Evolutionary conservation across 2,329 filamentous ascomycete genomes (phyloP), one percentile per base, ranked within the genome.

Genomic region (Penicillium sp.): DNA sequence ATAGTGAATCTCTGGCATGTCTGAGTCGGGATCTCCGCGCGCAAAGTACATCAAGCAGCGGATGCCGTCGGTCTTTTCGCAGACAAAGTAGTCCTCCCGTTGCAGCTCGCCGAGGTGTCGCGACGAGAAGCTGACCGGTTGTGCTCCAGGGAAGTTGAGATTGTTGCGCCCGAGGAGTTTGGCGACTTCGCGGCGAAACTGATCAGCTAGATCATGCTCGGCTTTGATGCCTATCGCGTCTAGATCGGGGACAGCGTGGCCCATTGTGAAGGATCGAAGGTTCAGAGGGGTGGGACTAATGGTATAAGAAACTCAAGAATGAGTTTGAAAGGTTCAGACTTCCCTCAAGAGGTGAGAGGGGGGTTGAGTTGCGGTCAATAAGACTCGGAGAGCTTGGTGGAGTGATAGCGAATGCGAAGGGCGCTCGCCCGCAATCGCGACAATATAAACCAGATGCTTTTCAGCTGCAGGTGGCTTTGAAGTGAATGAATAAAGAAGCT

Each of bases 31-130:
- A 38, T 79, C 77, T 6, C 75, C 75, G 55, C 73, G 71, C 50
- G 90, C 91, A 64, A 94, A 86, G 80, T 95, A 97, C 63, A 99
- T 85, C n/a, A 99, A 84, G 74, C 95, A 97, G 62, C 94, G 87
- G 62, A 97, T 91, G 54, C 94, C 94, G 72, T 99, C 94, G 1
- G 93, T 96, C 80, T 99, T 99, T 77, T 99, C 94, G 81, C 93
- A 97, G 63, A 99, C 89, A 73, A 93, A 99, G 80, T 97, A 99
- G 76, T 97, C 94, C 71, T 89, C 82, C 58, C 83, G 82, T 61
- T 88, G 86, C 37, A 99, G 83, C 77, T 95, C 92, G n/a, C 86
- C 79, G 10, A 97, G 77, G 75, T 99, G 94, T 67, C 85, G 82
- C 57, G 89, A 83, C 54, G 90, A 83, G 73, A 99, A 99, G 70